Evolutionary conservation across 805 yeast species (phyloP), one percentile per base, ranked within the genome.

Genomic region (Blastobotrys chiropterorum): DNA sequence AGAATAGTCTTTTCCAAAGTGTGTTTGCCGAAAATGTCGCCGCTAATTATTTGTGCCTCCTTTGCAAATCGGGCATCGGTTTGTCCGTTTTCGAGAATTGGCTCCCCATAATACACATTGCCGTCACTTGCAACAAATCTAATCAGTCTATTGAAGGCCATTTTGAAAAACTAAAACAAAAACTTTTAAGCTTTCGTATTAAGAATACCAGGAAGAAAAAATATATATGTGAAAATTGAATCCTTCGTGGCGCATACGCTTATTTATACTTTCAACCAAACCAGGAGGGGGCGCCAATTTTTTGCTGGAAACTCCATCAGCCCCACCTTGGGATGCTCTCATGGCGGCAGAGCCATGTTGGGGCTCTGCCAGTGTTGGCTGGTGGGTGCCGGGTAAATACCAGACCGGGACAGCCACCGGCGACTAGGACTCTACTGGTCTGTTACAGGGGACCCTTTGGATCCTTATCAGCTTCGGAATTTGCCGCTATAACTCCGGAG

Each of bases 81-180:
- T 7, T 57, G 52, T 15, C 64, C 68, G 1, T 62, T 55, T 7
- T 68, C 62, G 14, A 74, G 61, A 47, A 77, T 69, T 4, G 80
- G 80, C 52, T 79, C 81, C 13, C 83, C 83, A 38, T 67, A 66
- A 59, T 75, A 72, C 21, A 61, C 65, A 47, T 66, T 59, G 17
- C 76, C 77, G 56, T 77, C 79, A 3, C 66, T 54, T 15, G 78
- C 70, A 14, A 74, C 65, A 59, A 79, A 79, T 53, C 83, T 63
- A 16, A 79, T 64, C 17, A 79, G 60, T 26, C 73, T 63, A 71
- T 86, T 46, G 17, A 44, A 53, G 52, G 50, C 53, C 34, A 21
- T 41, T 19, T 39, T 39, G 19, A 5, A 39, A 7, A 6, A 5
- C 5, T 39, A 39, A 15, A 14, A 6, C 19, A 39, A 5, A 7